Base-by-base conservation (phyloP, 768 basidiomycete species). In the Symmetrospora coprosmae region DNA sequence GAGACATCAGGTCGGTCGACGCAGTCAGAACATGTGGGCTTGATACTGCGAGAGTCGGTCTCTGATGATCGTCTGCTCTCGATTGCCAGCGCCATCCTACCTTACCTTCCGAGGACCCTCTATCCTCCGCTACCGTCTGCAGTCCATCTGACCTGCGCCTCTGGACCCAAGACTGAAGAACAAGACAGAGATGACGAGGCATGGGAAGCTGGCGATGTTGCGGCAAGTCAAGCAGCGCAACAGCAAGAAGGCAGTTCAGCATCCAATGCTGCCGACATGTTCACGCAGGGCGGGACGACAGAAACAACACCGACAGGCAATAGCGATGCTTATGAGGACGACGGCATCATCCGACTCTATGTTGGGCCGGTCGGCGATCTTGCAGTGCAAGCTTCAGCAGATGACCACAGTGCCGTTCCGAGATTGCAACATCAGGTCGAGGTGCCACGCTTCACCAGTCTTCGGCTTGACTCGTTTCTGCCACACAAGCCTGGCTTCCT, bases 401-500 rank as follows among this genome's bases (percentile, higher is more conserved):
- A 25, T 55, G 23, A 27, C 6, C 19, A 17, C 53, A 5, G 46
- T 4, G 21, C 14, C 46, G 31, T n/a, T 49, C 61, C 21, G 49
- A 41, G 16, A 14, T 5, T 35, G 4, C 51, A 53, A 28, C 34
- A 19, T n/a, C 35, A 11, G 16, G 50, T 53, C 33, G 52, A 55
- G 19, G 17, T 33, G 4, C 21, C 31, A 7, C 37, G 60, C 7
- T 39, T 37, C 39, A 27, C 33, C 19, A 7, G 16, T 13, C 40
- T n/a, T 27, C 19, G 40, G 25, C 27, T 46, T 17, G 31, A 14
- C 0, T 13, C 14, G 25, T 37, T n/a, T 64, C 72, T 82, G 11
- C 74, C 80, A 2, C 78, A 77, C 37, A 82, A 79, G 65, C 75
- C 76, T 28, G 77, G 84, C 0, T 78, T 84, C 62, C 75, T 92